Percentiles rank a stretch among this genome's conserved stretches.
phyloP scores from a whole-genome alignment of 352 stramenopile genomes.

The Hyaloperonospora brassicae region DNA sequence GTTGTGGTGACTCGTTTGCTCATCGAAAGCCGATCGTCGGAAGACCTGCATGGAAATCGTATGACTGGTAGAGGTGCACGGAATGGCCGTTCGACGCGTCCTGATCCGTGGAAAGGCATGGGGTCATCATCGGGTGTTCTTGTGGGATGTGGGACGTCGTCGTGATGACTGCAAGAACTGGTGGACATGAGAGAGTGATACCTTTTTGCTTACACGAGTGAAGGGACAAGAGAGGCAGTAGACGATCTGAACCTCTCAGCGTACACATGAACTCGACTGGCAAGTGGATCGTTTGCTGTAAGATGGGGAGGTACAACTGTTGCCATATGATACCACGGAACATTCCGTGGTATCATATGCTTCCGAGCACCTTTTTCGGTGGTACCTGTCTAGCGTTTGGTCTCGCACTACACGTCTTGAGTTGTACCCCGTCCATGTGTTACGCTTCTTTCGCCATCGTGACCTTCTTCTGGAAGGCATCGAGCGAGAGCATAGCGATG shows the following conservation, averaged over 20 bases:
- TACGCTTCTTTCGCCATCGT: not conserved
- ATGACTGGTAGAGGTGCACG: slow-evolving; percentile 13
- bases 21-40: slow-evolving; percentile 8
- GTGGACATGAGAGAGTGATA: too few relatives aligned
- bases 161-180: too few relatives aligned
- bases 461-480: slow-evolving; percentile 37
- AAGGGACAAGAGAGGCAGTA: too few relatives aligned
- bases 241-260: too few relatives aligned
- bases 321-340: too few relatives aligned
- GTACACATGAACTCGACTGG: too few relatives aligned
- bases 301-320: too few relatives aligned
- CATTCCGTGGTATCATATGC: too few relatives aligned
- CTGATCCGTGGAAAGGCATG: slow-evolving; percentile 5
- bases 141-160: slow-evolving; percentile 5
- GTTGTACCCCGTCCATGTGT: not conserved
- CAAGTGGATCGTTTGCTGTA: too few relatives aligned
- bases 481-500: slow-evolving; percentile 34
- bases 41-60: slow-evolving; percentile 20
- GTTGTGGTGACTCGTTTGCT: not conserved
- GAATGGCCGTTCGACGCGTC: slow-evolving; percentile 4
- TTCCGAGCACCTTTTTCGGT: too few relatives aligned
- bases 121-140: slow-evolving; percentile 13
- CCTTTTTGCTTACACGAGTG: too few relatives aligned
- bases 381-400: too few relatives aligned
- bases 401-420: not conserved